Evolutionary conservation across 2,329 filamentous ascomycete genomes (phyloP), one percentile per base, ranked within the genome.

Genomic region (Claviceps pazoutovae): DNA sequence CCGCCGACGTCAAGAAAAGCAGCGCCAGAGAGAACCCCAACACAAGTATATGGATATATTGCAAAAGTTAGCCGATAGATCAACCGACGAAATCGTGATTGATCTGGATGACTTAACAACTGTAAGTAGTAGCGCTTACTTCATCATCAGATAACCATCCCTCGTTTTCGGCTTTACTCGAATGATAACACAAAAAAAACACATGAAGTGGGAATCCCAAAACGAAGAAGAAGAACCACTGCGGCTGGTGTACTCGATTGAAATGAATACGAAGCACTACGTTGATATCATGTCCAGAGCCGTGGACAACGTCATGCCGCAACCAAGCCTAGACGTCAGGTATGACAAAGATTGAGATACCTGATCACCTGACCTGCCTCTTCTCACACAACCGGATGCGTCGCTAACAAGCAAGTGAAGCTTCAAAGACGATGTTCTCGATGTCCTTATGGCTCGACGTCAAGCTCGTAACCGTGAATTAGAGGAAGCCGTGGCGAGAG

Each of bases 381-480:
- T 11, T 42, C 42, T 26, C 42, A 16, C 23, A 42, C 8, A 13
- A 17, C n/a, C 11, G 4, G n/a, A 5, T 19, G 13, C 21, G 5
- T 39, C 46, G 39, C 44, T 23, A 43, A 39, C 11, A n/a, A 21
- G 36, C n/a, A 23, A 54, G 16, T 58, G 4, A 46, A 88, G 84
- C 59, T 97, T 95, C 76, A 97, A 97, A 68, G 90, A 96, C 63
- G 93, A 98, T 68, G 90, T 97, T 9, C 77, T 98, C 44, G 93
- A 98, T 68, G 88, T 98, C 34, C 84, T 98, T 62, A 94, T 96
- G 85, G 87, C 88, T 42, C 88, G 95, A 64, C 84, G 93, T 60
- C 83, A 87, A 60, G 84, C 83, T 61, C 82, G 89, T 59, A 97
- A 98, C 66, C 85, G 88, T 58, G 83, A 84, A 44, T 75, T 94